Conservation (phyloP, 2,329 filamentous ascomycete species). For the Microdochium nivale region DNA sequence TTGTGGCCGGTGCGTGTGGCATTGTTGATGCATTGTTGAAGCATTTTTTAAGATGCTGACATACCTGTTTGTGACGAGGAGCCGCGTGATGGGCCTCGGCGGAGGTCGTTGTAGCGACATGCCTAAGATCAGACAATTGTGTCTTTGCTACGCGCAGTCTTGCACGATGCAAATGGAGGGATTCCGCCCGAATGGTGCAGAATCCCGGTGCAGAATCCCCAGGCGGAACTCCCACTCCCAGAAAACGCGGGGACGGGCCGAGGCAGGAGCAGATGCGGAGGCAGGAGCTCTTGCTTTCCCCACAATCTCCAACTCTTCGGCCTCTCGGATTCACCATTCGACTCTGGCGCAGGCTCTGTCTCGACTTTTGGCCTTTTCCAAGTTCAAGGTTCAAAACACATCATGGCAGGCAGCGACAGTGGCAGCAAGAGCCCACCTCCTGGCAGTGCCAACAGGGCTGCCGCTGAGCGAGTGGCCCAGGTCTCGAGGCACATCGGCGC, state of each 20-base stretch:
- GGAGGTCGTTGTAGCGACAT: background rate
- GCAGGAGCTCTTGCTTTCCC: too few species aligned
- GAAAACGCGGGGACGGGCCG: background rate
- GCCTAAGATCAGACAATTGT: background rate
- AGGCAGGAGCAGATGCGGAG: too few species aligned
- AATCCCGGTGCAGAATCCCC: background rate
- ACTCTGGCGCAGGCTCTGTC: too few species aligned
- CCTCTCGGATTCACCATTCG: background rate
- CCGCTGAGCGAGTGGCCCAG: constrained; percentile 20
- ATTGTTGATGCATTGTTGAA: constrained; percentile 1
- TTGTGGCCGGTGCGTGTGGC: too few species aligned
- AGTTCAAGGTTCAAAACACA: background rate
- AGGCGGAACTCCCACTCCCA: background rate
- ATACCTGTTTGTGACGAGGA: constrained; percentile 46
- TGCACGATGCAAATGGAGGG: constrained; percentile 3
- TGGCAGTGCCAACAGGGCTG: constrained; percentile 11
- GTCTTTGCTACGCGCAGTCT: too few species aligned
- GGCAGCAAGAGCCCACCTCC: background rate
- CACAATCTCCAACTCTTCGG: too few species aligned
- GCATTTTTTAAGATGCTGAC: background rate
- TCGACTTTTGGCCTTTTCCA: too few species aligned
- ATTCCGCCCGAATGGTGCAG: constrained; percentile 2
- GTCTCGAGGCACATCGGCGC: constrained; percentile 14
- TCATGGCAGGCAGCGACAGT: background rate
- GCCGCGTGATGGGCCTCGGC: constrained; percentile 31